Conservation (phyloP, 2,329 filamentous ascomycete species). For the Colletotrichum abscissum region DNA sequence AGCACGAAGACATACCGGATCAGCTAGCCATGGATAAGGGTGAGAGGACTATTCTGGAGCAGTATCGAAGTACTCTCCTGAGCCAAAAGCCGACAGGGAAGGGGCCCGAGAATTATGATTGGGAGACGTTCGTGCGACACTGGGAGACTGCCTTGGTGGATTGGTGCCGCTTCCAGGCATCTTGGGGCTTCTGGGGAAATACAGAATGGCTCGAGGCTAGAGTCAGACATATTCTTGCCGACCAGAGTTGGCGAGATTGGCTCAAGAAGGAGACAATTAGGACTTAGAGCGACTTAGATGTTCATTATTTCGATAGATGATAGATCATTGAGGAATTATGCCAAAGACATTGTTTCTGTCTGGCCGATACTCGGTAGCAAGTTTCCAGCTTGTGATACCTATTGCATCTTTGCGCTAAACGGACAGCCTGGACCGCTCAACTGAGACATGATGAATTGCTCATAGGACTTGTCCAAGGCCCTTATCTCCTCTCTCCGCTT, state of each 20-base stretch:
- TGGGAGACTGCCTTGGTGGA: slow-evolving; percentile 77
- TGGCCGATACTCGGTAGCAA: neutral
- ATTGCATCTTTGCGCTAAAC: neutral
- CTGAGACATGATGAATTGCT: neutral
- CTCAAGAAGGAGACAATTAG: slow-evolving; percentile 41
- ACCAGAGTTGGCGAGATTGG: slow-evolving; percentile 59
- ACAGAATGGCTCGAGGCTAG: slow-evolving; percentile 67
- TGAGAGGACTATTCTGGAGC: slow-evolving; percentile 61
- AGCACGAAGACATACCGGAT: slow-evolving; percentile 42
- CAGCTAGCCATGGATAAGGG: slow-evolving; percentile 60
- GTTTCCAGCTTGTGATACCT: neutral
- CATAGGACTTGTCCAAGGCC: neutral
- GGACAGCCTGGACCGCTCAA: slow-evolving; percentile 6
- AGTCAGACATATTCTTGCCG: slow-evolving; percentile 59
- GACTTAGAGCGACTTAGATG: neutral
- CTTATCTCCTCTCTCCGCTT: slow-evolving; percentile 9
- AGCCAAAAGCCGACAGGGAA: slow-evolving; percentile 37
- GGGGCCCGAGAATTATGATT: slow-evolving; percentile 56
- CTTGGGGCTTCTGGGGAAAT: slow-evolving; percentile 72
- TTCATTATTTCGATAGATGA: neutral
- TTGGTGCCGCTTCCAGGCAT: slow-evolving; percentile 72
- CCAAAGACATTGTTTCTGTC: neutral
- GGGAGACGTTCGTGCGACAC: slow-evolving; percentile 65
- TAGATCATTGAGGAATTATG: neutral
- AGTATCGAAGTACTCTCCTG: slow-evolving; percentile 57